Evolutionary conservation across 345 rosid genomes (phyloP).

Genomic region (Camelina neglecta): DNA sequence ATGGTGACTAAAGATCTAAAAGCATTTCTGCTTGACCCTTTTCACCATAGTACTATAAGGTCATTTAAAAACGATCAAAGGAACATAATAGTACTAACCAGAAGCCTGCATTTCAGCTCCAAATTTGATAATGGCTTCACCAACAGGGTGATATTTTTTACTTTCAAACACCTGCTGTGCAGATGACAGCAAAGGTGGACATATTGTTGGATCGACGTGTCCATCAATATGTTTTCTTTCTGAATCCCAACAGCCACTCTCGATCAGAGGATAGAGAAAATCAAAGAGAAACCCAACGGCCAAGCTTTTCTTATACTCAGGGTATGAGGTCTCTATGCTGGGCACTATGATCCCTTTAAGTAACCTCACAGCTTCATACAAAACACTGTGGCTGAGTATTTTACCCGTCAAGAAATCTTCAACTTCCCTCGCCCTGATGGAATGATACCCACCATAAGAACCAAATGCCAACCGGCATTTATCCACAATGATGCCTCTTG

Average conservation of each 20-base stretch:
- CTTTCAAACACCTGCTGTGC: constrained; percentile 66
- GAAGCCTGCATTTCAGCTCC: constrained; percentile 86
- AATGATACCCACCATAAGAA: constrained; percentile 76
- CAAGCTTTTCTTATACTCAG: constrained; percentile 76
- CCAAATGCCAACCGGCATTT: constrained; percentile 76
- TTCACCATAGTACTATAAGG: constrained; percentile 3
- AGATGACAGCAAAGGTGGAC: constrained; percentile 56
- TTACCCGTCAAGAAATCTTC: constrained; percentile 71
- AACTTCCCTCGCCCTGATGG: constrained; percentile 66
- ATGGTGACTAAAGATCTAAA: constrained; percentile 5
- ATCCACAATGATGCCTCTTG: constrained; percentile 47
- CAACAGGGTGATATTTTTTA: constrained; percentile 67
- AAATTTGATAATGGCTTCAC: constrained; percentile 61
- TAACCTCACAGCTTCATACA: constrained; percentile 63
- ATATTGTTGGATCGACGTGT: constrained; percentile 35
- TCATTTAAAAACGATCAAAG: background rate
- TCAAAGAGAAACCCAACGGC: constrained; percentile 78
- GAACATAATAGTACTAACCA: constrained; percentile 55
- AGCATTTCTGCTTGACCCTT: constrained; percentile 10
- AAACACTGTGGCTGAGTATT: constrained; percentile 48
- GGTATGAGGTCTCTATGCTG: constrained; percentile 50
- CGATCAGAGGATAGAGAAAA: constrained; percentile 58
- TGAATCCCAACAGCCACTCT: constrained; percentile 39
- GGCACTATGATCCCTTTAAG: constrained; percentile 60
- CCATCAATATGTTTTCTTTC: constrained; percentile 48